Evolutionary conservation across 768 basidiomycete species (phyloP), one percentile per base, ranked within the genome.

Genomic region (Russula ochroleuca): DNA sequence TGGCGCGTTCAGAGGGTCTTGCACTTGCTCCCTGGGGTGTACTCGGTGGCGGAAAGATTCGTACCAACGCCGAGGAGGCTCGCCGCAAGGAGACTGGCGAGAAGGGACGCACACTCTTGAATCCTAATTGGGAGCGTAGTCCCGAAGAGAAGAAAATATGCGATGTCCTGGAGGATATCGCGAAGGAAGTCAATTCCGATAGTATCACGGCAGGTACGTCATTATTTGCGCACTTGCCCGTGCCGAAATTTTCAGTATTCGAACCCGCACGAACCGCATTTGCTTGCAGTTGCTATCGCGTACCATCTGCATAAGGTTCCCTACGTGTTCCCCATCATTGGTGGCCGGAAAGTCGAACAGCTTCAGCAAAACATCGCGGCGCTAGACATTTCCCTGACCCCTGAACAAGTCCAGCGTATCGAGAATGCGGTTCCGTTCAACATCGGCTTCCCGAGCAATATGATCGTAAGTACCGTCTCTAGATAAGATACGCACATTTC

Each of bases 251-350:
- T 41, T 57, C 28, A 28, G 19, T 48, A n/a, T 23, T 7, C n/a
- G 33, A 52, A 3, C 9, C 49, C 15, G 17, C 15, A 41, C 40
- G 17, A n/a, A 45, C 4, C 19, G 43, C 19, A 45, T 45, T 43
- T 43, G 9, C 19, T 43, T 43, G n/a, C n/a, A 77, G 78, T 80
- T 3, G 78, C 78, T 5, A 77, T 82, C 52, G 78, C 80, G 19
- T 82, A 81, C 57, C 72, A 82, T 14, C 70, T 83, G 70, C 77
- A 80, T 17, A 83, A 81, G 67, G 72, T 77, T 2, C 76, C 78
- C 0, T 80, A 74, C 56, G 78, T 79, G 1, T 81, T 81, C 71
- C 80, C 79, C 0, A 73, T 81, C 62, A 70, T 81, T 19, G 80
- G 80, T 2, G 77, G 79, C 0, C 72, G 79, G n/a, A 83, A 80